phyloP scores from a whole-genome alignment of 495 filamentous ascomycete species.

The Entonaema liquescens region DNA sequence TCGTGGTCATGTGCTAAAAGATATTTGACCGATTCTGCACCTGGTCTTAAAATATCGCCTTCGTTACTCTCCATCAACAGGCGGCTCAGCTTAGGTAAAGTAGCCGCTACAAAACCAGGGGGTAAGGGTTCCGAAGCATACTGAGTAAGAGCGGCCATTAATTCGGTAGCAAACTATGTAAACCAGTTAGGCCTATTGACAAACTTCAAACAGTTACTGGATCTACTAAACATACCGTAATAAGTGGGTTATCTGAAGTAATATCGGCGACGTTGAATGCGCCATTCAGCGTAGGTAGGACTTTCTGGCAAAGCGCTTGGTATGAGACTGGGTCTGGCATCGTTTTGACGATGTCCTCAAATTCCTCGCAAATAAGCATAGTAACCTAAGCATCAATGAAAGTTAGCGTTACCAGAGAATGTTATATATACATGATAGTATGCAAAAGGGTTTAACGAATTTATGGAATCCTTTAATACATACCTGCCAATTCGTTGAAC shows the following conservation, averaged over 20 bases:
- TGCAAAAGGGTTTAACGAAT: neutral
- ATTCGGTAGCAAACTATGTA: conserved; percentile 77
- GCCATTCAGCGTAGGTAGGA: conserved; percentile 84
- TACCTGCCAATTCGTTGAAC: conserved; percentile 86
- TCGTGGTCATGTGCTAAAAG: conserved; percentile 87
- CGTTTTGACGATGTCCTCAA: conserved; percentile 81
- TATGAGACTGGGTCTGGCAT: conserved; percentile 74
- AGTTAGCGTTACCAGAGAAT: conserved; percentile 15
- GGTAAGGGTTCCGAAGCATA: conserved; percentile 85
- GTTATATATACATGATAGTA: neutral
- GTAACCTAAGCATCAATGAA: conserved; percentile 36
- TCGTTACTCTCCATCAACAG: conserved; percentile 83
- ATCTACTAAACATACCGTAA: conserved; percentile 61
- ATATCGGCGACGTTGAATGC: conserved; percentile 88
- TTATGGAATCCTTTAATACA: conserved; percentile 51
- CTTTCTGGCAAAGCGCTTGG: conserved; percentile 81
- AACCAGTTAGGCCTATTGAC: conserved; percentile 17
- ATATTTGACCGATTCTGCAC: conserved; percentile 84
- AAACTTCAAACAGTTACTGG: neutral
- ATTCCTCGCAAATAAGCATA: conserved; percentile 80
- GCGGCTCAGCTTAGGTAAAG: conserved; percentile 85
- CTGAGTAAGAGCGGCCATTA: conserved; percentile 81
- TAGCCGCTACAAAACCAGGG: conserved; percentile 80
- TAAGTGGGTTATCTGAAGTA: conserved; percentile 82
- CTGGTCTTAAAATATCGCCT: conserved; percentile 83